Base-by-base conservation (phyloP, 2,329 filamentous ascomycete species). In the Zymoseptoria ardabiliae region DNA sequence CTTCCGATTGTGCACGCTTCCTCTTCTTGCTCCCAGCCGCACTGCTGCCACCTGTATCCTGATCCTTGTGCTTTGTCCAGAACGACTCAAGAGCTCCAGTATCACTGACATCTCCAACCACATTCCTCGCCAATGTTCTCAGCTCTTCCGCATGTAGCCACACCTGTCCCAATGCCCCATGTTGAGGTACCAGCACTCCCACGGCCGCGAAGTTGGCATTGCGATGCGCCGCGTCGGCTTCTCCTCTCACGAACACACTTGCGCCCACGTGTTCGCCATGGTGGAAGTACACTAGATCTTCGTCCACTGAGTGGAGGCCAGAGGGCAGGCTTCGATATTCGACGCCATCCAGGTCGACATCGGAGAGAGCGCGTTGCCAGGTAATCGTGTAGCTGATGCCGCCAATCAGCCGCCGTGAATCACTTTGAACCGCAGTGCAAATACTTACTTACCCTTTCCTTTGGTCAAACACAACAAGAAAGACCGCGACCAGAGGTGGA, bases 251-350 rank as follows among this genome's bases (percentile, higher is more conserved):
- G 72, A 97, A 99, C 25, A 92, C 91, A 77, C 91, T 96, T 67
- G 97, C 81, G 25, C 94, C 94, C 4, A 91, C 92, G 76, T 91
- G 87, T 53, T 84, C 87, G 52, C 60, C 67, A 71, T 97, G 91
- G 50, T 96, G 86, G 73, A 97, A 99, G 78, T 97, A 99, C 75
- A 88, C 80, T 55, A 97, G 80, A 74, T 99, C 94, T 65, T 92
- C 85, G 30, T 87, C 80, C 20, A 97, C 90, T 59, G 90, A 89
- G 76, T 99, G 94, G 54, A 97, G 76, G 22, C 94, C 94, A 0
- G 93, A 97, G 2, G 94, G 94, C 53, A 99, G 82, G 62, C 91
- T 95, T 76, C 97, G 97, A 82, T 91, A 99, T 76, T 99, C 94
- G 22, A 89, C 85, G 58, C 91, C 91, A 67, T 96, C 90, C 54